Base-by-base conservation (phyloP, 2,329 filamentous ascomycete genomes). In the Aspergillus udagawae region DNA sequence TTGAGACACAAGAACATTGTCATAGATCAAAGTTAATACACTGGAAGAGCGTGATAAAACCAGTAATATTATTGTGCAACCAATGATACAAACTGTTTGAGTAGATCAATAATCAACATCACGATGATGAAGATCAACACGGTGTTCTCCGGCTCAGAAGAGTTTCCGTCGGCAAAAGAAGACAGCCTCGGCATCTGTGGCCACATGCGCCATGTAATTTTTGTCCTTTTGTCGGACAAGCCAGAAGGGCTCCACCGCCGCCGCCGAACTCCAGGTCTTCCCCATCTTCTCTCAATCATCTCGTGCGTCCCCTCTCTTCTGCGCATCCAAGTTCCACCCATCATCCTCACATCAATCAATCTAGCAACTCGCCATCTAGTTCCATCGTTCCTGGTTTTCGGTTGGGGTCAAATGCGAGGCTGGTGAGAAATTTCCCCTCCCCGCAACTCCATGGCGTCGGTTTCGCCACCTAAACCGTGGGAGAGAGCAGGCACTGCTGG, bases 381-480 rank as follows among this genome's bases (percentile, higher is more conserved):
- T 52, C 44, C 54, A 35, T 23, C 21, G 9, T 47, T 50, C 53
- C 50, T 55, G 23, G 32, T 51, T 32, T 55, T 52, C 25, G 57
- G 49, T 41, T 58, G 44, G 55, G 51, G 52, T 59, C 50, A 23
- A 55, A 74, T 74, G 71, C 65, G 57, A 67, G 58, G 54, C 59
- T 65, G 60, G 55, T 70, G 63, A 69, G 57, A 60, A 53, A 54
- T 57, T 47, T 50, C 54, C 55, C 50, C 53, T 58, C 55, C 55
- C 59, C 59, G 57, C 57, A 57, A 65, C 62, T 61, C 66, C 63
- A 85, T 86, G 82, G 82, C 83, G 68, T 78, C 82, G 64, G 79
- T 80, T 63, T 97, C 93, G 75, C 94, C 94, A 71, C 94, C 94
- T 55, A 99, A 99, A 79, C 94, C 94, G 49, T 99, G 94, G 94